Conservation (phyloP, 768 basidiomycete genomes). For the Chalciporus pseudorubinellus region DNA sequence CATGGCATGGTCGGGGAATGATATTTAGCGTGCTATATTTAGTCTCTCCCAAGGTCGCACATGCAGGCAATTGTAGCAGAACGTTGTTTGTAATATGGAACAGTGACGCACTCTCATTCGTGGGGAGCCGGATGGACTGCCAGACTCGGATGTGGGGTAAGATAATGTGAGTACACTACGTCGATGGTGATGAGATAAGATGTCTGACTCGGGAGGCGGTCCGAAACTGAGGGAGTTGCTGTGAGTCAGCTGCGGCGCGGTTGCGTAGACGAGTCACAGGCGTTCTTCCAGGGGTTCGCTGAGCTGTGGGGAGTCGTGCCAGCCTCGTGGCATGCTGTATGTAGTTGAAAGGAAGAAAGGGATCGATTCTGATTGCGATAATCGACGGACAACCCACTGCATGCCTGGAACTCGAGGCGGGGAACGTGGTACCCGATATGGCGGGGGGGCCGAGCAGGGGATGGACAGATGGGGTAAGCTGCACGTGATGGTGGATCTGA, state of each 20-base stretch:
- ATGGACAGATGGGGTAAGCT: conserved; percentile 8
- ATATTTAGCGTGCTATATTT: conserved; percentile 7
- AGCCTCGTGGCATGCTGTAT: background rate
- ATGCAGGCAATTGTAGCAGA: too few species aligned
- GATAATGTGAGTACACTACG: background rate
- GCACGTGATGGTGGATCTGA: conserved; percentile 32
- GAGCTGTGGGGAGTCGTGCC: conserved; percentile 2
- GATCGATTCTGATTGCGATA: conserved; percentile 30
- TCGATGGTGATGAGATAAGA: conserved; percentile 13
- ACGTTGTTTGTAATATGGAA: background rate
- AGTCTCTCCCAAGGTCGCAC: too few species aligned
- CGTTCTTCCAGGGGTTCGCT: background rate
- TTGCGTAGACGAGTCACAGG: background rate
- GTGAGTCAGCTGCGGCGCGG: conserved; percentile 18
- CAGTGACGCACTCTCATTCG: background rate
- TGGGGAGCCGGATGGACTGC: too few species aligned
- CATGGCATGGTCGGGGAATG: conserved; percentile 10
- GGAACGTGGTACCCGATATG: conserved; percentile 29
- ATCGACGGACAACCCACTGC: conserved; percentile 19
- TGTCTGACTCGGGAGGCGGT: background rate
- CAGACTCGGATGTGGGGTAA: too few species aligned
- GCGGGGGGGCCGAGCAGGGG: background rate
- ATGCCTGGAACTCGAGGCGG: conserved; percentile 30
- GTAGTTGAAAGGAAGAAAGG: conserved; percentile 1
- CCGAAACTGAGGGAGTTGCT: conserved; percentile 6